Evolutionary conservation across 345 rosid genomes (phyloP), one percentile per base, ranked within the genome.

Genomic region (Moricandia arvensis): DNA sequence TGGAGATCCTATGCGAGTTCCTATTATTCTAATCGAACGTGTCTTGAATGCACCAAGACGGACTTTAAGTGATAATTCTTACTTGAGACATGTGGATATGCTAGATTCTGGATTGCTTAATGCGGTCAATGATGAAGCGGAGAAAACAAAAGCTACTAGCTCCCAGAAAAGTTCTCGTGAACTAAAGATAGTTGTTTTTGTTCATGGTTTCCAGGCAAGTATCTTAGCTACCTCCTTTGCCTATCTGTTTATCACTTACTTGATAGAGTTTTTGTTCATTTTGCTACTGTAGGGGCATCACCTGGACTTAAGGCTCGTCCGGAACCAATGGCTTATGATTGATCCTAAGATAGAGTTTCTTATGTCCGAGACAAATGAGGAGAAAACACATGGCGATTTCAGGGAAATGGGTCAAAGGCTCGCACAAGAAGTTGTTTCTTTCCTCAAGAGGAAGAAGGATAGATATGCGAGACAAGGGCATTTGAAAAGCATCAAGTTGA

Each of bases 261-360:
- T 31, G 45, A 77, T 58, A 43, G 6, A 43, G 33, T 1, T 57
- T 47, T 31, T 38, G 31, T 62, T 69, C 24, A 5, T 70, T 68
- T 24, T 61, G 8, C 8, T 64, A 34, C 31, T n/a, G 67, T 66
- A 92, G 98, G 99, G 98, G 67, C 96, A 95, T 84, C 98, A 95
- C 80, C n/a, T 95, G 82, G 99, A 95, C 85, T 81, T 95, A 58
- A 85, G 99, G 74, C 98, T 90, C 76, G 83, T 92, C 31, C 85
- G 98, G 51, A 95, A 92, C 80, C 98, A 92, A n/a, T 95, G 99
- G 99, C 97, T 95, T 75, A 75, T 95, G 87, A 84, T 95, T n/a
- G 98, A 95, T 81, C 90, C 96, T 9, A 87, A 81, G 85, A 83
- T 86, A 72, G 91, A 95, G 80, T 86, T 92, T 84, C 97, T 95